Percentiles rank a stretch among this genome's conserved stretches.
phyloP scores from a whole-genome alignment of 108 stramenopile genomes.

The Aurantiochytrium sp. region DNA sequence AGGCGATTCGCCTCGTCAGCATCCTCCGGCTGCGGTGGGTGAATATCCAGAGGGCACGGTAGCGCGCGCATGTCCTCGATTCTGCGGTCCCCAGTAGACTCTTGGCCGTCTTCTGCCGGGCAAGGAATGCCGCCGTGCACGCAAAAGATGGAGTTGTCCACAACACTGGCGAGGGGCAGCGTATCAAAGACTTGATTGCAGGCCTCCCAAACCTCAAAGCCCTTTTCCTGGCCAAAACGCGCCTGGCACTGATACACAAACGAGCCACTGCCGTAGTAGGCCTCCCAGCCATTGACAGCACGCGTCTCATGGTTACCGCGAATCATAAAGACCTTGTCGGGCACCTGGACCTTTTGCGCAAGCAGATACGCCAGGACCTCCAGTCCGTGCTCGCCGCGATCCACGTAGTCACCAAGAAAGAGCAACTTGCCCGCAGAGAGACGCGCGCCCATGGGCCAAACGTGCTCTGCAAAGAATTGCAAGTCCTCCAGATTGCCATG shows the following conservation, averaged over 20 bases:
- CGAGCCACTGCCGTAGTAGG: slow-evolving; percentile 87
- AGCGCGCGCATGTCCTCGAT: not conserved
- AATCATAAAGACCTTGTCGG: slow-evolving; percentile 84
- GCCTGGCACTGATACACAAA: slow-evolving; percentile 88
- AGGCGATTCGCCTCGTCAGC: not conserved
- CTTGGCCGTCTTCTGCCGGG: not conserved
- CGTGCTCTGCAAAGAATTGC: slow-evolving; percentile 93
- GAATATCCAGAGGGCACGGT: not conserved
- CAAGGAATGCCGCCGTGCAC: slow-evolving; percentile 77
- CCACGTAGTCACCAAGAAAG: slow-evolving; percentile 97
- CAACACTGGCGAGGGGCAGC: slow-evolving; percentile 81
- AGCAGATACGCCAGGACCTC: slow-evolving; percentile 90
- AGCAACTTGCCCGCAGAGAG: slow-evolving; percentile 94
- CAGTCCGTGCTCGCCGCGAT: slow-evolving; percentile 85
- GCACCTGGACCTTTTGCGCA: slow-evolving; percentile 79
- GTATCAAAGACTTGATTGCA: slow-evolving; percentile 93
- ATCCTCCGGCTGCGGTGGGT: not conserved
- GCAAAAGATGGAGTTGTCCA: slow-evolving; percentile 98
- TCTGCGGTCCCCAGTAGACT: not conserved
- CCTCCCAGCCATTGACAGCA: slow-evolving; percentile 89
- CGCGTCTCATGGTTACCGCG: slow-evolving; percentile 96
- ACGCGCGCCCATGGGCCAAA: slow-evolving; percentile 91
- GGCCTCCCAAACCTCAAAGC: slow-evolving; percentile 95
- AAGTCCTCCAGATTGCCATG: slow-evolving; percentile 97
- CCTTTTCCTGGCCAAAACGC: slow-evolving; percentile 75